Conservation (phyloP, 768 basidiomycete genomes). For the Zangia roseola region DNA sequence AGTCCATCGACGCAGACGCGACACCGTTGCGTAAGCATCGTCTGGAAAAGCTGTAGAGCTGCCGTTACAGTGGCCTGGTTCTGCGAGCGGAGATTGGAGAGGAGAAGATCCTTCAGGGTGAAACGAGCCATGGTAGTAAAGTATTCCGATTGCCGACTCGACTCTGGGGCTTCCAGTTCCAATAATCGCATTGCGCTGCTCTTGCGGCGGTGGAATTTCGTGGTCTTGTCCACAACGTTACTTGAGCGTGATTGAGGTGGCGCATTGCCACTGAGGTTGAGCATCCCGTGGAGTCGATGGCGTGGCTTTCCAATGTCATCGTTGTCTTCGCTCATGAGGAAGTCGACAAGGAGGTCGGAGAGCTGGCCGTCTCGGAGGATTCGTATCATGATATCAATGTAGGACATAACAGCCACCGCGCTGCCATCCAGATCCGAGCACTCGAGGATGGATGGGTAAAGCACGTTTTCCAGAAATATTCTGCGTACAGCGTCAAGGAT, state of each 20-base stretch:
- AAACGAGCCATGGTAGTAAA: slow-evolving; percentile 87
- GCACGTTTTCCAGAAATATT: slow-evolving; percentile 88
- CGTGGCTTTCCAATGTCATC: slow-evolving; percentile 56
- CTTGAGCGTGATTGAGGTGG: slow-evolving; percentile 36
- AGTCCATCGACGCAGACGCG: slow-evolving; percentile 63
- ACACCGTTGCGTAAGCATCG: slow-evolving; percentile 71
- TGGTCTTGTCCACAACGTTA: slow-evolving; percentile 36
- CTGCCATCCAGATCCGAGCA: slow-evolving; percentile 94
- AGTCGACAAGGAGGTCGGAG: slow-evolving; percentile 68
- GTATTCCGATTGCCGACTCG: slow-evolving; percentile 72
- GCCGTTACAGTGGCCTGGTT: slow-evolving; percentile 66
- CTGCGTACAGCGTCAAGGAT: slow-evolving; percentile 80
- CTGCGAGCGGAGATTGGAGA: slow-evolving; percentile 73
- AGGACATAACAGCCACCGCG: slow-evolving; percentile 93
- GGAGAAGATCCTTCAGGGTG: slow-evolving; percentile 85
- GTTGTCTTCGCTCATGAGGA: slow-evolving; percentile 83
- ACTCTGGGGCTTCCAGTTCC: slow-evolving; percentile 77
- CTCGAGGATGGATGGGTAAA: slow-evolving; percentile 91
- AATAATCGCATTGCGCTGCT: slow-evolving; percentile 91
- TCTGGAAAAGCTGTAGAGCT: slow-evolving; percentile 78
- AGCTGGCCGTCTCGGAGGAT: slow-evolving; percentile 70
- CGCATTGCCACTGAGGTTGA: slow-evolving; percentile 37
- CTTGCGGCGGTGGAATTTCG: slow-evolving; percentile 60
- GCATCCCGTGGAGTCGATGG: slow-evolving; percentile 40
- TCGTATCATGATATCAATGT: slow-evolving; percentile 85